Evolutionary conservation across 106 monocot genomes (phyloP), one percentile per base, ranked within the genome.

Genomic region (Narthecium ossifragum): DNA sequence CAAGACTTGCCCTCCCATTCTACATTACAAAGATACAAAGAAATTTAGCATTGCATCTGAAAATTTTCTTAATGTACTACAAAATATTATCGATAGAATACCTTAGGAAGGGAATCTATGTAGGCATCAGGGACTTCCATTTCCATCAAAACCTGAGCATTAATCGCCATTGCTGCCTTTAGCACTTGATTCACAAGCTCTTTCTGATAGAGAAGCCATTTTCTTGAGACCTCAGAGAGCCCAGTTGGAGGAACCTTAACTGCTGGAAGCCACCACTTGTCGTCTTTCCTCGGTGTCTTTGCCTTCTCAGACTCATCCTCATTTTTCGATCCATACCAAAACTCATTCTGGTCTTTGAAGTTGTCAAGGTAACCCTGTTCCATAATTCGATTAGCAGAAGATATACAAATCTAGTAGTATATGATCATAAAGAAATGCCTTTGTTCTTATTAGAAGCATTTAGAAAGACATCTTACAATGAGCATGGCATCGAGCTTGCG

Each of bases 401-500:
- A n/a, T n/a, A n/a, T n/a, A 4, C 14, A 17, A 17, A 10, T 13
- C 4, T 13, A 17, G 4, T 4, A 4, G 18, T 17, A 0, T 18
- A 43, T 43, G 18, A 43, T 17, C 14, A 43, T 43, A 4, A 43
- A 17, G 2, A 43, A 3, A 17, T 39, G 39, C 9, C 15, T 9
- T 13, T 43, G 2, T 43, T 43, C 12, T 39, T 39, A 39, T 3
- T 11, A 11, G 1, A 39, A 3, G 15, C 12, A 39, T 39, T 9
- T 11, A 39, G 12, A 0, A 11, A 11, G 39, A 3, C 48, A 59
- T 26, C 82, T 83, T 77, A 92, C 91, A 34, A 83, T 63, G 26
- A 92, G 83, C 86, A 92, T 92, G 8, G 82, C 66, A 40, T 92
- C 91, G 5, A 92, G 79, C 52, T 92, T 92, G 22, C 73, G 70